These are phyloP conservation scores for Oryza brachyantha DNA, from an alignment of 176 grass and related monocot species.

Conservation along the genomic window DNA sequence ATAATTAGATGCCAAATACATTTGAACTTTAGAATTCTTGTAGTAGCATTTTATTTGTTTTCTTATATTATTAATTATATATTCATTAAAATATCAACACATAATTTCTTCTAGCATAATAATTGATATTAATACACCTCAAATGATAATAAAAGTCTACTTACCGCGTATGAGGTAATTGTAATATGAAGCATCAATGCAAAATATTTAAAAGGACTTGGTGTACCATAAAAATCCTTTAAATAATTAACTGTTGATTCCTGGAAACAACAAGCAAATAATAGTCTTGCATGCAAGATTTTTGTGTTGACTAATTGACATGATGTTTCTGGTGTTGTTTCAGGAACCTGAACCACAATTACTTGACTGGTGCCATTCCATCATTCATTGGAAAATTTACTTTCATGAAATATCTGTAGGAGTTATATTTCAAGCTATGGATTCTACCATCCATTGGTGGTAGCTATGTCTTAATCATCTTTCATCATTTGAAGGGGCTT, in stretches of 20 bases:
- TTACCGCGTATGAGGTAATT: not conserved
- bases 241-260: not conserved
- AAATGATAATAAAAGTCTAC: not conserved
- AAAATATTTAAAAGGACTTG: not conserved
- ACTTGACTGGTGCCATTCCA: too few relatives aligned
- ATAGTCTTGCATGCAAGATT: too few relatives aligned
- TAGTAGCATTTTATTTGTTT: not conserved
- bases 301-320: too few relatives aligned
- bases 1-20: not conserved
- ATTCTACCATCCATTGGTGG: too few relatives aligned
- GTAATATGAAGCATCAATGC: not conserved
- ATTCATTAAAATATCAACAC: not conserved
- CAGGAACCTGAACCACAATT: too few relatives aligned
- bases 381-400: too few relatives aligned
- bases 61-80: not conserved
- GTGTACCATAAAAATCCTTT: not conserved
- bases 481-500: constrained; percentile 20
- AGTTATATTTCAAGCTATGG: too few relatives aligned
- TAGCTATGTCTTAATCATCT: too few relatives aligned
- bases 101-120: not conserved
- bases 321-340: too few relatives aligned
- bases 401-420: too few relatives aligned
- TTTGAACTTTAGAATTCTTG: not conserved
- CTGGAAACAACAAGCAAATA: not conserved
- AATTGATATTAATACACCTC: not conserved